Base-by-base conservation (phyloP, 192 early-diverging fungal genomes). In the Umbelopsis isabellina region DNA sequence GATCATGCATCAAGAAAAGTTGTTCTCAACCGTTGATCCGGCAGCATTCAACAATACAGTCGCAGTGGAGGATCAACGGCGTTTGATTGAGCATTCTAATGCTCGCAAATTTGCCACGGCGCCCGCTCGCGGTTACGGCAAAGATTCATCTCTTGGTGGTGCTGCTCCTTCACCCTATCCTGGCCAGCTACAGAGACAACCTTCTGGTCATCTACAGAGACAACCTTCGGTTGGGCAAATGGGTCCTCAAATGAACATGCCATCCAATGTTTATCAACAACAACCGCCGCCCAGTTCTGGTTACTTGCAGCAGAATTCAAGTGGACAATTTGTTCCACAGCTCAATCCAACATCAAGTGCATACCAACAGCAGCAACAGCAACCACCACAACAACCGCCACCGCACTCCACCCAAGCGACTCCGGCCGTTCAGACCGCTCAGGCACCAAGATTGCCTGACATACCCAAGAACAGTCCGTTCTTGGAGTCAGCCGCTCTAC, bases 11-110 rank as follows among this genome's bases (percentile, higher is more conserved):
- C 20, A 45, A 46, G 69, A 77, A 20, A 65, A 49, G 30, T 18
- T 72, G n/a, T 71, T 71, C 35, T 22, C 70, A 18, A 61, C 55
- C 0, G 55, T 61, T 35, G 55, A 61, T 61, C 55, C 55, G 18
- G 55, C 55, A 35, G 55, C 55, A 0, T 25, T 61, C 55, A 61
- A 61, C 18, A 35, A 35, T n/a, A 61, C 55, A 5, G 55, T 61
- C 0, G 55, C 55, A 18, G 55, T 61, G 8, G 55, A 61, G 30
- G 55, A 61, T 61, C 55, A 61, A 35, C 21, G 55, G 30, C 21
- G 55, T 18, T 3, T 61, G 6, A 61, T 61, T 25, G 55, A 61
- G 18, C 55, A 61, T 33, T 23, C 18, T 16, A 61, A 61, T 18
- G 25, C 55, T 0, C 25, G 55, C 27, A 61, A 61, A 30, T 61